Conservation (phyloP, 495 filamentous ascomycete genomes). For the Penicillium manginii region DNA sequence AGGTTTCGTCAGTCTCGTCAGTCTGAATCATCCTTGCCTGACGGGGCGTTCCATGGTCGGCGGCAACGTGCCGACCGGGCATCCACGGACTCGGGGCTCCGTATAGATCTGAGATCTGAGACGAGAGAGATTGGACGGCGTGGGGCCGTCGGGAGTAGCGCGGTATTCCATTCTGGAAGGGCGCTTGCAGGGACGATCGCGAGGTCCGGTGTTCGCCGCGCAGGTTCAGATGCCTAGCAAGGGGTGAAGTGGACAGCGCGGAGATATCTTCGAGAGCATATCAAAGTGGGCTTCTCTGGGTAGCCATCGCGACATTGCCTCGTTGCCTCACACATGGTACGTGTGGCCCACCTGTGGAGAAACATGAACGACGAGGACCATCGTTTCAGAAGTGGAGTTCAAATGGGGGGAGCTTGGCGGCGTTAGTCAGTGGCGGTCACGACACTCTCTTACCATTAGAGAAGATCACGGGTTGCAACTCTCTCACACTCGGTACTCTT, state of each 20-base stretch:
- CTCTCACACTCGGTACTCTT: too few species aligned
- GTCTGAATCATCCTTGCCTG: constrained; percentile 33
- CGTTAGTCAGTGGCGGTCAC: constrained; percentile 36
- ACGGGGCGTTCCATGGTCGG: constrained; percentile 34
- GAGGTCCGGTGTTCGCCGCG: neutral
- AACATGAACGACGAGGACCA: constrained; percentile 3
- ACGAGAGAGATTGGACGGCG: neutral
- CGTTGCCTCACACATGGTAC: neutral
- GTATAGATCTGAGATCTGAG: constrained; percentile 2
- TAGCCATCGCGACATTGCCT: neutral
- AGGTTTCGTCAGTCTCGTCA: constrained; percentile 42
- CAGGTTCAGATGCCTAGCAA: neutral
- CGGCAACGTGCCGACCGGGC: constrained; percentile 17
- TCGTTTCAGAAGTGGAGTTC: constrained; percentile 26
- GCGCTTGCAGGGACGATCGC: neutral
- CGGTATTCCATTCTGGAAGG: neutral
- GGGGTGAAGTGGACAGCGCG: neutral
- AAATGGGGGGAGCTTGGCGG: constrained; percentile 28
- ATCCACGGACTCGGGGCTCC: constrained; percentile 25
- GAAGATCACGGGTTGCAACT: neutral
- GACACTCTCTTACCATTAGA: neutral
- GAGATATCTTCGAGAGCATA: neutral
- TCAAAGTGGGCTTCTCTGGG: neutral
- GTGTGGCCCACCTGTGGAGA: constrained; percentile 8
- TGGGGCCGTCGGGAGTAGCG: neutral